phyloP scores from a whole-genome alignment of 1,284 basidiomycete genomes.

The Laetiporus sulphureus region DNA sequence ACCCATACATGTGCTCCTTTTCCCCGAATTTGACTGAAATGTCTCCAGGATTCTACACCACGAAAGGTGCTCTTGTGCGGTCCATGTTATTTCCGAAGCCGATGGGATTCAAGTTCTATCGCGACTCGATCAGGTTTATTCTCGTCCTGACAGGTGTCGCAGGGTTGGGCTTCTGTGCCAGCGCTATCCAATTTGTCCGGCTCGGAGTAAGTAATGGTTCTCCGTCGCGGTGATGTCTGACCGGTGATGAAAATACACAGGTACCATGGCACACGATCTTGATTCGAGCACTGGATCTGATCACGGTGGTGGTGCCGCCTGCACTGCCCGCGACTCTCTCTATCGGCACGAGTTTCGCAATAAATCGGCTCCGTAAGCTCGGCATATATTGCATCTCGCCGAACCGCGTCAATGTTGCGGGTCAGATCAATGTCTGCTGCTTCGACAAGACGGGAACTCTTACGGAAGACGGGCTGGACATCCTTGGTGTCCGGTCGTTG shows the following conservation, averaged over 20 bases:
- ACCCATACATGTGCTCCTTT: constrained; percentile 1
- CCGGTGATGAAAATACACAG: constrained; percentile 31
- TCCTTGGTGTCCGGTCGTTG: constrained; percentile 84
- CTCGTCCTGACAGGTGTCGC: constrained; percentile 88
- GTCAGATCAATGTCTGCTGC: constrained; percentile 96
- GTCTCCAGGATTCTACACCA: constrained; percentile 84
- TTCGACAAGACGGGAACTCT: constrained; percentile 99
- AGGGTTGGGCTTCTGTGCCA: constrained; percentile 80
- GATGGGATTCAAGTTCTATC: constrained; percentile 96
- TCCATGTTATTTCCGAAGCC: constrained; percentile 99
- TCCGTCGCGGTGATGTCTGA: background rate
- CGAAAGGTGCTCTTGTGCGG: constrained; percentile 92
- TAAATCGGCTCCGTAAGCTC: constrained; percentile 79
- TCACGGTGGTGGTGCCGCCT: constrained; percentile 97
- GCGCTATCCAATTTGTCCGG: constrained; percentile 87
- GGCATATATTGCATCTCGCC: constrained; percentile 98
- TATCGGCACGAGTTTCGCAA: constrained; percentile 96
- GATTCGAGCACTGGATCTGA: constrained; percentile 91
- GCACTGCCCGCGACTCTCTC: constrained; percentile 96
- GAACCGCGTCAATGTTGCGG: constrained; percentile 92
- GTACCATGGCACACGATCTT: constrained; percentile 88
- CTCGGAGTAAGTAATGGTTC: constrained; percentile 58
- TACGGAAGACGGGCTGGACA: constrained; percentile 97
- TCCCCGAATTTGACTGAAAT: background rate
- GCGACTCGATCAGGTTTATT: constrained; percentile 97